These are phyloP conservation scores for Chaetomiaceae sp. DNA, from an alignment of 2,329 filamentous ascomycete species.

Conservation along the genomic window DNA sequence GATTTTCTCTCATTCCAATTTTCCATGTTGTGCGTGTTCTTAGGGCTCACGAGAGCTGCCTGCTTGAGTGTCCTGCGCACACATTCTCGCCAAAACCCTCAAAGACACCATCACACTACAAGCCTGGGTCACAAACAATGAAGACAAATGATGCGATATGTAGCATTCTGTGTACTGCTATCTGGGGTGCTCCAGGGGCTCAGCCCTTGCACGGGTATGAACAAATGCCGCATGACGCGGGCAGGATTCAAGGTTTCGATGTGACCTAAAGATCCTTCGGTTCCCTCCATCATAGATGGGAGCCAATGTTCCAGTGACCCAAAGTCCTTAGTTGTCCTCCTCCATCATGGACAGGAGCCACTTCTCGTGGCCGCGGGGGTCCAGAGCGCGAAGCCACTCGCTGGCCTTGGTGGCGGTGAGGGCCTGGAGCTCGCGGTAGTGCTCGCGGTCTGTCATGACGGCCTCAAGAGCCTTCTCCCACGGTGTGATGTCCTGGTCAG, in stretches of 20 bases:
- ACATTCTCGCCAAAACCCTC: no score
- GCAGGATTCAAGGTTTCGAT: background rate
- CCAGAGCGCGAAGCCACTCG: conserved; percentile 20
- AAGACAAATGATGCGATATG: background rate
- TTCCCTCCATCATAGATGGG: conserved; percentile 20
- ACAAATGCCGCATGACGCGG: background rate
- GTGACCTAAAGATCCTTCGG: background rate
- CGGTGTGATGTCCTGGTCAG: conserved; percentile 23
- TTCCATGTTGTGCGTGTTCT: no score
- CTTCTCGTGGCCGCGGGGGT: conserved; percentile 22
- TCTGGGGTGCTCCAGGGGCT: background rate
- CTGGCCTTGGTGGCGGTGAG: conserved; percentile 18
- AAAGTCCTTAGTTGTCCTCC: background rate
- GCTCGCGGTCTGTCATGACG: conserved; percentile 19
- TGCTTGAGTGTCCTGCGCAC: no score
- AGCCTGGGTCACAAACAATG: no score
- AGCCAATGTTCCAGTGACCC: no score
- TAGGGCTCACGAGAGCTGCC: no score
- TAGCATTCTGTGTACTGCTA: conserved; percentile 13
- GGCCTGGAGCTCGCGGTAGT: conserved; percentile 16
- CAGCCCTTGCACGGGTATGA: conserved; percentile 6
- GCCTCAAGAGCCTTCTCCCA: conserved; percentile 19
- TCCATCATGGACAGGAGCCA: conserved; percentile 26
- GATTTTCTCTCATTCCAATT: no score
- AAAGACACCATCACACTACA: no score